Evolutionary conservation across 1,139 yeast genomes (phyloP), one percentile per base, ranked within the genome.

Genomic region (Dujonia santamariae): DNA sequence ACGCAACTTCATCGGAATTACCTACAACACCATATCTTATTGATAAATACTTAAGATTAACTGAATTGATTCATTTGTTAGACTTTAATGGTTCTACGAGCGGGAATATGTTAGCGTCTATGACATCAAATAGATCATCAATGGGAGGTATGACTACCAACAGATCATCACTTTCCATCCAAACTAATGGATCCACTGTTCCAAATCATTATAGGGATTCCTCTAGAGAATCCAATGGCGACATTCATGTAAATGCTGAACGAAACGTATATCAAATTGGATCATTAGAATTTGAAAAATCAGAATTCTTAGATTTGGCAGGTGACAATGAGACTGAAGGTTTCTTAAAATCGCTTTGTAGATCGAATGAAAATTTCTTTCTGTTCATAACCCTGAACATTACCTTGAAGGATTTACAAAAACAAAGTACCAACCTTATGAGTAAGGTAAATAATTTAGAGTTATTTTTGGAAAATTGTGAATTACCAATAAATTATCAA

Each of bases 1-100:
- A 68, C 26, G 55, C 70, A 7, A 52, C 66, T 0, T 56, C 79
- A 20, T 73, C 61, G 37, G 85, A 80, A 44, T 57, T 81, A 26
- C 87, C 87, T 2, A 75, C 82, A 0, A 78, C 79, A 27, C 87
- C 87, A 0, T 81, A 70, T 47, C 59, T 82, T 31, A 80, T 84
- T 40, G 90, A 83, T 48, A 80, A 78, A 47, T 76, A 76, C 48
- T 58, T 79, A 35, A 62, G 84, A 40, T 64, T 80, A 36, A 78
- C 82, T 1, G 82, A 81, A 50, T 61, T 82, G 38, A 70, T 72
- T 19, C 68, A 68, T 37, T 55, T 77, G 22, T 51, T 78, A 14
- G 61, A 58, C 32, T 54, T 37, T 30, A 29, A 29, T n/a, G 17
- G 26, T 9, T n/a, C 17, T 9, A 16, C 18, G 4, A 22, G 31